Evolutionary conservation across 345 rosid species (phyloP), one percentile per base, ranked within the genome.

Genomic region (Bruguiera parviflora): DNA sequence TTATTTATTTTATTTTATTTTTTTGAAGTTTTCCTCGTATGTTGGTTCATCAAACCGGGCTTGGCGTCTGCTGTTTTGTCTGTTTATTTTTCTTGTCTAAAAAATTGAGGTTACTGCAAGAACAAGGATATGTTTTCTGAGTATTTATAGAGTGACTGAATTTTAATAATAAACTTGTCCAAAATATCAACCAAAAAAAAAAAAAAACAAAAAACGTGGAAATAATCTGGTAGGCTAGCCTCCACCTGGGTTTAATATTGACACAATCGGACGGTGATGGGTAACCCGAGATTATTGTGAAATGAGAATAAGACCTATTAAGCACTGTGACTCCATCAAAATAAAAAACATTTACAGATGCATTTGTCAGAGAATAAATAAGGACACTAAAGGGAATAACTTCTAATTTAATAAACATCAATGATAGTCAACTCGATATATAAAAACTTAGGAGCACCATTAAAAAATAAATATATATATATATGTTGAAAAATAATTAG

Each of bases 21-120:
- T 28, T 22, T 60, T 35, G 16, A 43, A 1, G 37, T 13, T 13
- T 43, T 3, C 5, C 18, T 11, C 5, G 18, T 43, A 13, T 13
- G 3, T 13, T 43, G 49, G 4, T 11, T 43, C 13, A 3, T 43
- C 18, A 13, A 66, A 52, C 66, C 28, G 66, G 62, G 52, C 51
- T 47, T 59, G 60, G 16, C 57, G 58, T 39, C 19, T 46, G 15
- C 6, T 33, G 37, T 8, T 8, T 7, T 33, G 5, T 8, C n/a
- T 8, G n/a, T 15, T 4, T 11, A 11, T 31, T 60, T 32, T 27
- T 8, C 22, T 22, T 47, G 25, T 33, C 21, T 16, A 24, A 8
- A 52, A 52, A 65, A 33, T 25, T 60, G 46, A 73, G 47, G 57
- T 22, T 37, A 35, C 27, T 59, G 52, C 37, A 32, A 13, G 52